These are phyloP conservation scores for Flaveria robusta DNA, from an alignment of 129 eudicot genomes.

Conservation along the genomic window DNA sequence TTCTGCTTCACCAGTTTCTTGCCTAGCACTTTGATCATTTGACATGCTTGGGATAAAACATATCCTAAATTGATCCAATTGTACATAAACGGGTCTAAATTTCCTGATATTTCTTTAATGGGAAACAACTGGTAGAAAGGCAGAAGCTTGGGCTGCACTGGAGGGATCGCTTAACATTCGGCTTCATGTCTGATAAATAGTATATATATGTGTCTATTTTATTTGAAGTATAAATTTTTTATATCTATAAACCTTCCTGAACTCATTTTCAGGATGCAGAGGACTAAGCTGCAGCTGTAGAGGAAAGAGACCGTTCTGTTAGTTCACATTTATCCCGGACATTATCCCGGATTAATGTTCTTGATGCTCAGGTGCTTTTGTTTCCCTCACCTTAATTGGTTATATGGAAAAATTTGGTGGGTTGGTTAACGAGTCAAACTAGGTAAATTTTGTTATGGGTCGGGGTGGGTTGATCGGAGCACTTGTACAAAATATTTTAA, in stretches of 20 bases:
- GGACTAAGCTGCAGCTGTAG: constrained; percentile 83
- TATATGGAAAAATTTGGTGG: no score
- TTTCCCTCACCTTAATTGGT: neutral
- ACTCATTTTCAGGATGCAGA: constrained; percentile 77
- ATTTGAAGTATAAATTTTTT: constrained; percentile 2
- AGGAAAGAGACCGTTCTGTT: no score
- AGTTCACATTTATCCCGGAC: constrained; percentile 85
- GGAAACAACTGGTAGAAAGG: no score
- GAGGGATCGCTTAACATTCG: no score
- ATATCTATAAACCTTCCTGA: constrained; percentile 16
- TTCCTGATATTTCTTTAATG: no score
- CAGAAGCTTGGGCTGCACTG: no score
- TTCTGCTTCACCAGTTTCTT: no score
- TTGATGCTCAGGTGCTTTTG: constrained; percentile 90
- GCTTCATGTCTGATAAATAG: no score
- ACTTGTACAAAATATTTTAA: no score
- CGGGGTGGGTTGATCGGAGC: neutral
- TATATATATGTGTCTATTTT: no score
- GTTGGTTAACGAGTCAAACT: no score
- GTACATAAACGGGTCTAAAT: neutral
- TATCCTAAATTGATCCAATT: neutral
- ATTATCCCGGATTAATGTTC: constrained; percentile 82
- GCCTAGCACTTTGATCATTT: neutral
- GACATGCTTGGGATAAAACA: neutral
- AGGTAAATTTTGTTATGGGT: neutral